These are phyloP conservation scores for Zygoascus bituminiphila DNA, from an alignment of 805 yeast genomes.

Conservation along the genomic window DNA sequence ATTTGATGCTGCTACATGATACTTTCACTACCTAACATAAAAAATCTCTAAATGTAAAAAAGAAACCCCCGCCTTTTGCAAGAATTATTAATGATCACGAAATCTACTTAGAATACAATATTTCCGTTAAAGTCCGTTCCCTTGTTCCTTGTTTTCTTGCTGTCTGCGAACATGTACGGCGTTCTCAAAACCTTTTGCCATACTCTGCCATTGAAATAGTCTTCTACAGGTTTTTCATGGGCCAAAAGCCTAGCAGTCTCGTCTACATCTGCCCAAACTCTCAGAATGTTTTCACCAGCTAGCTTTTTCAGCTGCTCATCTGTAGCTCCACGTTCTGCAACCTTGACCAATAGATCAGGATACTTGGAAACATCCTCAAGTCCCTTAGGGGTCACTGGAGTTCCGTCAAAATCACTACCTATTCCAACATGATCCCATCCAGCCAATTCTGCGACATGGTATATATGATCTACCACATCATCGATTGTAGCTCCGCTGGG, in stretches of 20 bases:
- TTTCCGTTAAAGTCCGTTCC: constrained; percentile 2
- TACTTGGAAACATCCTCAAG: constrained; percentile 48
- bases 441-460: constrained; percentile 35
- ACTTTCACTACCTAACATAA: background rate
- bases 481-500: constrained; percentile 32
- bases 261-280: constrained; percentile 13
- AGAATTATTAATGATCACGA: no score
- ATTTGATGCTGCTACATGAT: background rate
- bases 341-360: constrained; percentile 37
- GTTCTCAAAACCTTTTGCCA: constrained; percentile 2
- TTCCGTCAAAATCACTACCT: constrained; percentile 49
- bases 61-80: background rate
- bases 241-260: constrained; percentile 5
- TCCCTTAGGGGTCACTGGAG: constrained; percentile 40
- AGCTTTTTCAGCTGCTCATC: constrained; percentile 29
- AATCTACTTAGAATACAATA: background rate
- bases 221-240: constrained; percentile 4
- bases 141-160: background rate
- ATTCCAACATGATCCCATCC: constrained; percentile 48
- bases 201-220: constrained; percentile 3
- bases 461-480: constrained; percentile 40
- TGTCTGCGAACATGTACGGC: constrained; percentile 2
- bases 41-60: background rate
- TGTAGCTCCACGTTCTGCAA: constrained; percentile 32
- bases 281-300: constrained; percentile 12